Base-by-base conservation (phyloP, 2,329 filamentous ascomycete genomes). In the Chrysosporium keratinophilum region DNA sequence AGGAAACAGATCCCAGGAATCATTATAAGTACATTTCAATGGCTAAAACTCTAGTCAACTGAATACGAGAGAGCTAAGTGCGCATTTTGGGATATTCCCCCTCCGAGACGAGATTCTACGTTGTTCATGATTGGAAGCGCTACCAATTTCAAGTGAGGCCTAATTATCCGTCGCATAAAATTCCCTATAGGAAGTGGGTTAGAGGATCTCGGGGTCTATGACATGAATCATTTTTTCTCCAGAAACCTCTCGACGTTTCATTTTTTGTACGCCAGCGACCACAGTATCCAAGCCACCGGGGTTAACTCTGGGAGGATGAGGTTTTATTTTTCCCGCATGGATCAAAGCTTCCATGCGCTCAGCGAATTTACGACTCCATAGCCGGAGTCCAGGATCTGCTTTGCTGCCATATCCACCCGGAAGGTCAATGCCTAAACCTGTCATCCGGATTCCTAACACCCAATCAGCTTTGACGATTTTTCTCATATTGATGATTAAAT, bases 381-480 rank as follows among this genome's bases (percentile, higher is more conserved):
- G 35, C 7, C 43, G 48, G 17, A 50, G 41, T 41, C 54, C 50
- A 40, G 39, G 54, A 50, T 42, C 54, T 37, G 51, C 41, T 6
- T 28, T n/a, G 20, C 47, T 41, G n/a, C 40, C 54, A 20, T 52
- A 54, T 1, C 55, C 55, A n/a, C 23, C 43, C 6, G 55, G 52
- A 50, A 52, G 51, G 3, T 15, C 55, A 42, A 59, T 50, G 1
- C 57, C 43, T 34, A 56, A 43, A 14, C 61, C 61, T 20, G 59
- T 20, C 43, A 62, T 50, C 6, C 46, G 35, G 6, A 51, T 43
- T 6, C 58, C 60, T n/a, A 62, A 10, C 31, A 59, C 50, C 58
- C 57, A 62, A 5, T 51, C 54, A 4, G 57, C 41, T 34, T 54
- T 56, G 43, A 62, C 55, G 3, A 28, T 19, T 31, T 52, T 47